phyloP scores from a whole-genome alignment of 2,329 filamentous ascomycete genomes.

The Neoscytalidium dimidiatum region DNA sequence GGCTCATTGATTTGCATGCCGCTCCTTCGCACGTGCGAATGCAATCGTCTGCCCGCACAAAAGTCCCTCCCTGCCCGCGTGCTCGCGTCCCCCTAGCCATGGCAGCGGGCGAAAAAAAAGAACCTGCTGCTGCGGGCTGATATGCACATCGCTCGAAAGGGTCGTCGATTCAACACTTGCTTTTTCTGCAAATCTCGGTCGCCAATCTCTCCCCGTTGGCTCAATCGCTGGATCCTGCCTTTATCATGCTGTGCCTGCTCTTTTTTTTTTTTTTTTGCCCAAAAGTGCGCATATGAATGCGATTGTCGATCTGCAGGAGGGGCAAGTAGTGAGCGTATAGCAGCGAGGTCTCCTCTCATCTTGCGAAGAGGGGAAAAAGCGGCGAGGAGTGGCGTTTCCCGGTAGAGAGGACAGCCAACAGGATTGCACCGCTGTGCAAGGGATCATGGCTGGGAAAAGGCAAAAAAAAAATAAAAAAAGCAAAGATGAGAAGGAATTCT shows the following conservation, averaged over 20 bases:
- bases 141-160: neutral
- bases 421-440: no score
- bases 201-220: neutral
- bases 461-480: no score
- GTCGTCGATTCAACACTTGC: neutral
- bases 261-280: neutral
- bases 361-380: no score
- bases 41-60: no score
- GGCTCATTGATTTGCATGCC: neutral
- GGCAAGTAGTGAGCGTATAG: neutral
- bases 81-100: neutral
- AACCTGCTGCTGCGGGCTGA: neutral
- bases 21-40: neutral
- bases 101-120: neutral
- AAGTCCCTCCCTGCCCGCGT: no score
- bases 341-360: neutral
- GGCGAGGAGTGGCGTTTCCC: no score
- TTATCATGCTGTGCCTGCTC: neutral
- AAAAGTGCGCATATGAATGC: neutral
- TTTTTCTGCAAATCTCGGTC: neutral
- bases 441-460: no score
- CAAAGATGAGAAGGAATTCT: neutral
- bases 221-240: no score
- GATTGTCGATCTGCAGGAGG: neutral
- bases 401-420: no score